Evolutionary conservation across 352 stramenopile genomes (phyloP).

Genomic region (Pythium periplocum): DNA sequence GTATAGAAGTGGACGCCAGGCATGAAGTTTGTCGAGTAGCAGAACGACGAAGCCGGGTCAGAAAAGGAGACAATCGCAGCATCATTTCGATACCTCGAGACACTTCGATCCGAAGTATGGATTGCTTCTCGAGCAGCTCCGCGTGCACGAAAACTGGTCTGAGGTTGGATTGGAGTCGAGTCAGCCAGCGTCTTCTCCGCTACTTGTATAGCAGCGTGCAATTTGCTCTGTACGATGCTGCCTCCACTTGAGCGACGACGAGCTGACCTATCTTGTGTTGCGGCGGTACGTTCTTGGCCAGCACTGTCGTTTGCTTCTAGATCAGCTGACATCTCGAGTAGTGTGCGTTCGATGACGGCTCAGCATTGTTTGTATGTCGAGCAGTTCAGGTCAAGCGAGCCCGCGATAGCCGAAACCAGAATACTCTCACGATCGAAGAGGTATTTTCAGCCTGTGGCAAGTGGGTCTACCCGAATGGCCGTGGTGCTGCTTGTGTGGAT

Average conservation of each 20-base stretch:
- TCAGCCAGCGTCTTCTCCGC: constrained; percentile 37
- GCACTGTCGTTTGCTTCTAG: too few relatives aligned
- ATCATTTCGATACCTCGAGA: constrained; percentile 48
- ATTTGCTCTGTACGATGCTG: constrained; percentile 61
- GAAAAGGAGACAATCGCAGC: constrained; percentile 58
- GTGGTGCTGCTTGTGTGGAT: too few relatives aligned
- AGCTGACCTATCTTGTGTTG: too few relatives aligned
- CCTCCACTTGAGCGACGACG: too few relatives aligned
- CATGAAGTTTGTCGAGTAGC: constrained; percentile 63
- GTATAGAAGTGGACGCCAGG: constrained; percentile 78
- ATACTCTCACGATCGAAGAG: too few relatives aligned
- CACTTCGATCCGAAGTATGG: constrained; percentile 17
- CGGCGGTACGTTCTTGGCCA: too few relatives aligned
- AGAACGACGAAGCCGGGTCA: constrained; percentile 38
- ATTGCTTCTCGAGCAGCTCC: constrained; percentile 12
- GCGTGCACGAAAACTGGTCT: constrained; percentile 18
- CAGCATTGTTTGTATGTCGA: too few relatives aligned
- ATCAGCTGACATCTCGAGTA: too few relatives aligned
- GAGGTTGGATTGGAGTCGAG: constrained; percentile 14
- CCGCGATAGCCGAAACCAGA: not conserved
- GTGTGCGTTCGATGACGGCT: too few relatives aligned
- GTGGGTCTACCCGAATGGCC: too few relatives aligned
- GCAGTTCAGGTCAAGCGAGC: not conserved
- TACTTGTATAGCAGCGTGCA: constrained; percentile 48
- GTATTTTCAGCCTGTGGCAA: too few relatives aligned